Conservation (phyloP, 345 rosid genomes). For the Cochlearia excelsa region DNA sequence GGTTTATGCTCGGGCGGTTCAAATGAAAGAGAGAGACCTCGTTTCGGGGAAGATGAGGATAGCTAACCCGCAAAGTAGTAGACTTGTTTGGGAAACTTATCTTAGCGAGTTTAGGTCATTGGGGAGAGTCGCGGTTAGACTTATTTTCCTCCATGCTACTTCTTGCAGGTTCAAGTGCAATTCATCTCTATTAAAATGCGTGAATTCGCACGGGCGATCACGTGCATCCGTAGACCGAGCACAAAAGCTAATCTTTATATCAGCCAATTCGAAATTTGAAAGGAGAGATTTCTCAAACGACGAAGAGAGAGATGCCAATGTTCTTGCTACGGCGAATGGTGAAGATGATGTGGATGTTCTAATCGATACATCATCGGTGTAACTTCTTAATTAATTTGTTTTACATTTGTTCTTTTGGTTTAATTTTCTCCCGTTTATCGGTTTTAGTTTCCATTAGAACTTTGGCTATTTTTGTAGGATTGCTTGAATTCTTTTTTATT, state of each 20-base stretch:
- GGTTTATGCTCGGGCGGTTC: slow-evolving; percentile 93
- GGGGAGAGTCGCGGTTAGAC: slow-evolving; percentile 96
- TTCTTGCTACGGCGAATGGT: slow-evolving; percentile 67
- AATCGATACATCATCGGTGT: slow-evolving; percentile 82
- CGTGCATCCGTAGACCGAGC: slow-evolving; percentile 67
- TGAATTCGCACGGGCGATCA: slow-evolving; percentile 59
- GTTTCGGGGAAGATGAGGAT: slow-evolving; percentile 80
- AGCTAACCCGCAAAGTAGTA: slow-evolving; percentile 88
- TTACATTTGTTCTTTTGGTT: not conserved
- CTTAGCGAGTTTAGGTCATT: slow-evolving; percentile 88
- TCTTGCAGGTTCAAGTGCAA: slow-evolving; percentile 91
- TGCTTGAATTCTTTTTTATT: slow-evolving; percentile 32
- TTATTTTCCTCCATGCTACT: slow-evolving; percentile 90
- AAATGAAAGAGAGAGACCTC: slow-evolving; percentile 93
- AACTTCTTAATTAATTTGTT: slow-evolving; percentile 37
- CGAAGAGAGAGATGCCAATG: slow-evolving; percentile 85
- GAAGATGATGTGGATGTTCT: slow-evolving; percentile 86
- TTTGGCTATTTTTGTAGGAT: slow-evolving; percentile 33
- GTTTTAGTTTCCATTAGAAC: slow-evolving; percentile 18
- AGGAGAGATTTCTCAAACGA: slow-evolving; percentile 70
- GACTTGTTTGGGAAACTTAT: slow-evolving; percentile 98
- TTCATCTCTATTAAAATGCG: slow-evolving; percentile 78
- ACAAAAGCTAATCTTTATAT: slow-evolving; percentile 75
- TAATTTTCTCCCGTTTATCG: not conserved
- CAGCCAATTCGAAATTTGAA: slow-evolving; percentile 89